These are phyloP conservation scores for Russula sp. DNA, from an alignment of 768 basidiomycete species.

Conservation along the genomic window DNA sequence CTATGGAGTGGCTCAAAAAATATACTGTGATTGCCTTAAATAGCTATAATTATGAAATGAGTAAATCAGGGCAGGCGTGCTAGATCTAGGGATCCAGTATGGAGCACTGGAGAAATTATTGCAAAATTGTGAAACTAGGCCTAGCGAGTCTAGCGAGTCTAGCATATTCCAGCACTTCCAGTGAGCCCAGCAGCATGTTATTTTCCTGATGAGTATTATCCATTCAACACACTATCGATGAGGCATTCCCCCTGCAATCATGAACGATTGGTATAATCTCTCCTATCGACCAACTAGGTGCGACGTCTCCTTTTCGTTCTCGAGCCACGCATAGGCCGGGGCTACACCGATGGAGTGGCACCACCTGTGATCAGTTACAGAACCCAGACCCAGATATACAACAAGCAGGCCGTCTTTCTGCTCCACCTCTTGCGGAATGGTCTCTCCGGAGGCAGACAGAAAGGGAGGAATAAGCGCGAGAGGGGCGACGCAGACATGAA, in stretches of 20 bases:
- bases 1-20: no score
- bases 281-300: constrained; percentile 50
- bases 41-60: no score
- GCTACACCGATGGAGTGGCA: constrained; percentile 41
- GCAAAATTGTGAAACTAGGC: no score
- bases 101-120: no score
- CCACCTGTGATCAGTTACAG: constrained; percentile 53
- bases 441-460: constrained; percentile 1
- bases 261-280: constrained; percentile 37
- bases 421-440: constrained; percentile 15
- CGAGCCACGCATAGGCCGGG: constrained; percentile 45
- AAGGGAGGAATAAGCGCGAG: constrained; percentile 40
- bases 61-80: no score
- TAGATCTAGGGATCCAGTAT: no score
- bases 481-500: constrained; percentile 57
- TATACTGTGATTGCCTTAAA: no score
- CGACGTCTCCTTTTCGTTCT: constrained; percentile 39
- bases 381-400: constrained; percentile 45
- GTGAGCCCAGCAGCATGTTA: no score
- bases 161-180: no score
- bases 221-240: not conserved
- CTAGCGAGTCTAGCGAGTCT: no score
- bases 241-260: constrained; percentile 27
- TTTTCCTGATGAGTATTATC: no score
- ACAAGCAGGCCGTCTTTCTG: constrained; percentile 27